These are phyloP conservation scores for Pleurotus pulmonarius DNA, from an alignment of 768 basidiomycete species.

Conservation along the genomic window DNA sequence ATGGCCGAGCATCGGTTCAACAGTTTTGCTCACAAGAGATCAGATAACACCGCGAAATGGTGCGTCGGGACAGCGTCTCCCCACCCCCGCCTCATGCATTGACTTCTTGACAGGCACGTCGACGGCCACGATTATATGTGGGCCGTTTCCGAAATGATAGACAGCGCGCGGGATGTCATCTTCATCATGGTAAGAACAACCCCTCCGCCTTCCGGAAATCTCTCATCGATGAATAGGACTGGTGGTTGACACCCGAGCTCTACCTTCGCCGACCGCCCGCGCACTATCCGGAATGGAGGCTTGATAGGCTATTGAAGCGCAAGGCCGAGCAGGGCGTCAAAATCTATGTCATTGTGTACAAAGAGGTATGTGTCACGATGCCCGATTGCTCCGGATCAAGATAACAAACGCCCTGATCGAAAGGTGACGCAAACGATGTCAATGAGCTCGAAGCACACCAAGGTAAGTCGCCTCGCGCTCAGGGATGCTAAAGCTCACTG, in stretches of 20 bases:
- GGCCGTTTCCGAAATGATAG: slow-evolving; percentile 89
- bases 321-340: slow-evolving; percentile 94
- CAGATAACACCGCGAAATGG: slow-evolving; percentile 81
- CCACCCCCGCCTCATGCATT: not conserved
- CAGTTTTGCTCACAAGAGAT: slow-evolving; percentile 75
- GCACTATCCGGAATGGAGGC: slow-evolving; percentile 78
- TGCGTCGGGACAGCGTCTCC: not conserved
- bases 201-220: not conserved
- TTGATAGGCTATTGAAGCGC: slow-evolving; percentile 79
- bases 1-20: slow-evolving; percentile 76
- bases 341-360: slow-evolving; percentile 90
- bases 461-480: slow-evolving; percentile 29
- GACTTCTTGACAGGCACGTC: slow-evolving; percentile 55
- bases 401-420: not conserved
- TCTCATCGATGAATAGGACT: slow-evolving; percentile 44
- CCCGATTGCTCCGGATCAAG: not conserved
- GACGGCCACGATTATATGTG: slow-evolving; percentile 98
- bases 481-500: not conserved
- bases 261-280: slow-evolving; percentile 93
- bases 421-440: slow-evolving; percentile 89
- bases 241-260: slow-evolving; percentile 95
- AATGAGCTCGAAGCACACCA: slow-evolving; percentile 85
- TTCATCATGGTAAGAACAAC: slow-evolving; percentile 67
- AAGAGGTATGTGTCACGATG: slow-evolving; percentile 54
- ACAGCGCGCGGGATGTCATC: slow-evolving; percentile 75